Base-by-base conservation (phyloP, 768 basidiomycete species). In the Mycena olivaceomarginata region DNA sequence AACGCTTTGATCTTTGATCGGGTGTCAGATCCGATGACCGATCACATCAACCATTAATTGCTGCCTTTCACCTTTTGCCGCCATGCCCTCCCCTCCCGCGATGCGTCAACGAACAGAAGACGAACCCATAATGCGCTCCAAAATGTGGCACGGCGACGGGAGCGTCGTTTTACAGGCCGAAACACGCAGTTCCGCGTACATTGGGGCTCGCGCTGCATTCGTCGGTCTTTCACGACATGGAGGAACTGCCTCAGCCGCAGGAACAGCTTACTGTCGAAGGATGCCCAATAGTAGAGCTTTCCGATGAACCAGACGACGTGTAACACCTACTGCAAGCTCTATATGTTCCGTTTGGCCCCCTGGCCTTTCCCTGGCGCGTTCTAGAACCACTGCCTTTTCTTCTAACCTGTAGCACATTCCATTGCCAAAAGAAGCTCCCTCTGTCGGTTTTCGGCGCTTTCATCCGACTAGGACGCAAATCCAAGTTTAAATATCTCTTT, bases 151-250 rank as follows among this genome's bases (percentile, higher is more conserved):
- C 12, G 7, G 5, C 12, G 63, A 45, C 11, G 43, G 43, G n/a
- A 65, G 63, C 22, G 64, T 76, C 25, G 69, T 71, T 22, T 40
- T 76, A 2, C 62, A 71, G 39, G 65, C 69, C 18, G 13, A 53
- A 51, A 31, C 43, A 74, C 16, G 5, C 73, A 68, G 39, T 74
- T 74, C 25, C 65, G 73, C n/a, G 73, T 74, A 4, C 69, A 76
- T 57, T 71, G 68, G 60, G 60, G 74, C 69, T 76, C n/a, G 25
- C 68, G 20, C 37, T 11, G n/a, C 45, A 76, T 48, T 70, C 74
- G 41, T 56, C 74, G 11, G 25, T 76, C 25, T 76, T 70, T 22
- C 51, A 51, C n/a, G 69, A 64, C 22, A 45, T 75, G 62, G 25
- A 75, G 43, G 48, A 18, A 6, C 43, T 70, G 13, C 74, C 74